Conservation (phyloP, 1,284 basidiomycete genomes). For the Apiotrichum siamense region DNA sequence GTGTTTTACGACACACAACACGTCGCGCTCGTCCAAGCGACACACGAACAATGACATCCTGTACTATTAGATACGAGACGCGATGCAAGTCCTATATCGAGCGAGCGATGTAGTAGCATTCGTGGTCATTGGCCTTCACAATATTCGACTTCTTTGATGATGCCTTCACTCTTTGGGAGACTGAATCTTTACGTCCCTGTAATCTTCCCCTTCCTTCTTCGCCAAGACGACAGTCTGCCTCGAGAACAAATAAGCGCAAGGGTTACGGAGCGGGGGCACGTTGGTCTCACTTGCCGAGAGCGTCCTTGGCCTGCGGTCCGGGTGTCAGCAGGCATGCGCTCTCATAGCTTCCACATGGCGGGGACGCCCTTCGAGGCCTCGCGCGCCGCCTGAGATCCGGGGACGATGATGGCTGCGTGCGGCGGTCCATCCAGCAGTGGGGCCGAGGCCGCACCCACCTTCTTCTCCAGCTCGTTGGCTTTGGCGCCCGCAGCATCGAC, state of each 20-base stretch:
- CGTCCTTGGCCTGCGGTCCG: constrained; percentile 23
- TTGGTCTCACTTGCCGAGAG: not conserved
- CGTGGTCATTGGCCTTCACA: too few species aligned
- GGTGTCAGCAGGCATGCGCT: not conserved
- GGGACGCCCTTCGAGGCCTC: too few species aligned
- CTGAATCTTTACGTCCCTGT: not conserved
- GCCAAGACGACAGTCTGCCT: not conserved
- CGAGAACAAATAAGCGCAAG: not conserved
- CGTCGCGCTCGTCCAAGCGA: not conserved
- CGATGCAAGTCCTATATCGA: not conserved
- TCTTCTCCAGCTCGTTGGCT: not conserved
- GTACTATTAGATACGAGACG: not conserved
- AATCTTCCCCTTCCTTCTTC: not conserved
- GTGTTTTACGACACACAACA: not conserved
- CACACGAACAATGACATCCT: constrained; percentile 4
- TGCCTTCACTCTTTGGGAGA: too few species aligned
- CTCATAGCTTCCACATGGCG: too few species aligned
- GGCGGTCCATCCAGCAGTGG: too few species aligned
- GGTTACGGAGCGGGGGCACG: not conserved
- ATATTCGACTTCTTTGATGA: not conserved
- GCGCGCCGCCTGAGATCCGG: too few species aligned
- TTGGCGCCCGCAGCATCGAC: not conserved
- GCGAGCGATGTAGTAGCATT: not conserved
- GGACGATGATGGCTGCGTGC: too few species aligned
- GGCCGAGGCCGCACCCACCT: not conserved